A percentile compares a stretch with the other conserved stretches of the same genome.
phyloP scores from a whole-genome alignment of 495 filamentous ascomycete genomes.

The Daldinia grandis region DNA sequence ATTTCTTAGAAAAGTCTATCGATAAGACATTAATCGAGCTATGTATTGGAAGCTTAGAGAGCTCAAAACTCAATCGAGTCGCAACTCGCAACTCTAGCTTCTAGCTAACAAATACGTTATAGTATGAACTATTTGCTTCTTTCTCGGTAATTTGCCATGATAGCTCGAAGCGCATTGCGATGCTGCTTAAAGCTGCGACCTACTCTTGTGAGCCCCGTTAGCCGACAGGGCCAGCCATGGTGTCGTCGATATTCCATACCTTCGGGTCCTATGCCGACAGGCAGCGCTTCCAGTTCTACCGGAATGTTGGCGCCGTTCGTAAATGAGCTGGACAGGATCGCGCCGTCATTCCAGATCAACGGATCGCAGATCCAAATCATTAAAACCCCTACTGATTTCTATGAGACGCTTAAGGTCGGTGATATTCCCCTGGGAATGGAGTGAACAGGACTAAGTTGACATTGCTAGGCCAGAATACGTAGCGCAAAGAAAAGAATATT shows the following conservation, averaged over 20 bases:
- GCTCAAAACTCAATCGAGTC: constrained; percentile 5
- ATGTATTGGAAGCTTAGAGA: constrained; percentile 2
- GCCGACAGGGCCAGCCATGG: constrained; percentile 44
- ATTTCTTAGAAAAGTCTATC: constrained; percentile 12
- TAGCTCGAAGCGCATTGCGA: constrained; percentile 37
- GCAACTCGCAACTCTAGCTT: background rate
- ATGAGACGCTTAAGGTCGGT: constrained; percentile 82
- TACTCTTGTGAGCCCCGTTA: constrained; percentile 21
- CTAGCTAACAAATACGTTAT: background rate
- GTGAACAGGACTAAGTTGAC: constrained; percentile 21
- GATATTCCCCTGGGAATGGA: background rate
- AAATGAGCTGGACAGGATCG: constrained; percentile 84
- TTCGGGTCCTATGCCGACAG: constrained; percentile 39
- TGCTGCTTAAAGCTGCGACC: constrained; percentile 45
- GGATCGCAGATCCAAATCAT: constrained; percentile 84
- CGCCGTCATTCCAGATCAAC: constrained; percentile 85
- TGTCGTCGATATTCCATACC: constrained; percentile 55
- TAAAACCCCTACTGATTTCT: constrained; percentile 83
- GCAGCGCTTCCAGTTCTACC: constrained; percentile 40
- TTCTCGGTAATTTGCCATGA: constrained; percentile 29
- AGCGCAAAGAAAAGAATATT: constrained; percentile 82
- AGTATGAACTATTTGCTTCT: background rate
- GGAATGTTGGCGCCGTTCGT: constrained; percentile 72
- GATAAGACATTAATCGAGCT: constrained; percentile 6
- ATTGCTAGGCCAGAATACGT: constrained; percentile 74